These are phyloP conservation scores for Crucibulum laeve DNA, from an alignment of 768 basidiomycete genomes.

Conservation along the genomic window DNA sequence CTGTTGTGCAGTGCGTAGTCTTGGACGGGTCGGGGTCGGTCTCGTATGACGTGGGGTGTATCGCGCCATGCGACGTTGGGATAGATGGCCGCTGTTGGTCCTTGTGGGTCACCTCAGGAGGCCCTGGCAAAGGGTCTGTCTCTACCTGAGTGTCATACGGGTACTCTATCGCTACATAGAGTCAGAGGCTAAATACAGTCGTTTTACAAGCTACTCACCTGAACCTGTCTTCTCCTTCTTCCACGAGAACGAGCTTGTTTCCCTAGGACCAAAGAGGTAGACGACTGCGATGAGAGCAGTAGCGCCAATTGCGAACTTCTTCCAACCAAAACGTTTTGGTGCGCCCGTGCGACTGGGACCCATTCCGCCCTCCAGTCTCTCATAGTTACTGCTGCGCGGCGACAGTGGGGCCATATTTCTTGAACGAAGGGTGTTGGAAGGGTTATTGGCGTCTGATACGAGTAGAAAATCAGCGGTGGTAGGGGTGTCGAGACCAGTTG, in stretches of 20 bases:
- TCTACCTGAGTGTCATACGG: neutral
- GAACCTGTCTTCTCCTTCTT: conserved; percentile 12
- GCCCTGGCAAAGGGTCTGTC: neutral
- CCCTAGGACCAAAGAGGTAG: conserved; percentile 60
- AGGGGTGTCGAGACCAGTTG: too few species aligned
- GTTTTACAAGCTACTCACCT: conserved; percentile 12
- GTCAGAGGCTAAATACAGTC: neutral
- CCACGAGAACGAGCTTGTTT: conserved; percentile 17
- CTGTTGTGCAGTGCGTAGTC: conserved; percentile 67
- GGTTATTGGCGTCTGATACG: neutral
- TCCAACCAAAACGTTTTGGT: conserved; percentile 44
- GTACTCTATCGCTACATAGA: neutral
- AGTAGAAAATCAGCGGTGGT: too few species aligned
- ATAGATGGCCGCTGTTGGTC: conserved; percentile 6
- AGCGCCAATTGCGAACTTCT: conserved; percentile 61
- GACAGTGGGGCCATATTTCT: conserved; percentile 14
- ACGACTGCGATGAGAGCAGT: conserved; percentile 52
- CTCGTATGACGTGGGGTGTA: conserved; percentile 54
- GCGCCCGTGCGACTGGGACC: conserved; percentile 36
- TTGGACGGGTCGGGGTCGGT: conserved; percentile 70
- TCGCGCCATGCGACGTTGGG: conserved; percentile 5
- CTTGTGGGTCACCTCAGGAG: conserved; percentile 3
- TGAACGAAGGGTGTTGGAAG: neutral
- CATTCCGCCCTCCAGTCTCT: conserved; percentile 58
- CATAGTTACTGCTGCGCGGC: conserved; percentile 45